Evolutionary conservation across 768 basidiomycete species (phyloP).

Genomic region (Phlegmacium glaucopus): DNA sequence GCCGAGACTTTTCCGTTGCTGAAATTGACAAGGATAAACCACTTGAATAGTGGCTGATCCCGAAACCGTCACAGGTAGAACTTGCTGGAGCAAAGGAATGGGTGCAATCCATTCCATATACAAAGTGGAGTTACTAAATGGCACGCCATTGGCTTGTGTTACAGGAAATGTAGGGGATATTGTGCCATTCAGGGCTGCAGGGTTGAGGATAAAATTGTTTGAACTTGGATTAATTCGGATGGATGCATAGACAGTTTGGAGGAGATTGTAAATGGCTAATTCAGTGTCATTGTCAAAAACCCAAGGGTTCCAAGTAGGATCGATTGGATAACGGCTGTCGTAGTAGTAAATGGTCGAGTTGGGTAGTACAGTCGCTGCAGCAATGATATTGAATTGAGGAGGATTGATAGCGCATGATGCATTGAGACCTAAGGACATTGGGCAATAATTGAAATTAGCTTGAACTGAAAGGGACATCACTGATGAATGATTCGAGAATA

Average conservation of each 20-base stretch:
- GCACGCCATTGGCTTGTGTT: constrained; percentile 2
- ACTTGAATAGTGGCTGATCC: constrained; percentile 19
- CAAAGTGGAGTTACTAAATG: constrained; percentile 3
- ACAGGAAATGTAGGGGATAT: constrained; percentile 7
- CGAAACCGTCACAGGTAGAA: constrained; percentile 9
- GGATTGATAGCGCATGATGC: constrained; percentile 12
- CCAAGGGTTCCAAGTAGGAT: constrained; percentile 3
- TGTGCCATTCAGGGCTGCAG: constrained; percentile 5
- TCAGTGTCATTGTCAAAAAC: constrained; percentile 9
- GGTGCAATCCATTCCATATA: constrained; percentile 9
- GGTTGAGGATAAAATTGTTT: constrained; percentile 25
- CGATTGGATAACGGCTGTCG: not conserved
- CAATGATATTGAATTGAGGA: constrained; percentile 16
- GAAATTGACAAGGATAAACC: constrained; percentile 20
- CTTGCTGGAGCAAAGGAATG: not conserved
- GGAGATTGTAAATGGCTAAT: constrained; percentile 15
- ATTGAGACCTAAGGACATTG: constrained; percentile 12
- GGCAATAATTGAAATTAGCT: constrained; percentile 19
- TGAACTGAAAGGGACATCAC: constrained; percentile 18
- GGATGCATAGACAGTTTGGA: constrained; percentile 21
- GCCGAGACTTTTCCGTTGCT: constrained; percentile 9
- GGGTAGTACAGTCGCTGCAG: constrained; percentile 9
- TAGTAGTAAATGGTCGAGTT: constrained; percentile 5
- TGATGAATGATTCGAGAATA: constrained; percentile 13
- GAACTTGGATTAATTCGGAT: constrained; percentile 22